A percentile compares a stretch with the other conserved stretches of the same genome.
Conservation (phyloP, 352 stramenopile genomes). For the Aphanomyces euteiches region DNA sequence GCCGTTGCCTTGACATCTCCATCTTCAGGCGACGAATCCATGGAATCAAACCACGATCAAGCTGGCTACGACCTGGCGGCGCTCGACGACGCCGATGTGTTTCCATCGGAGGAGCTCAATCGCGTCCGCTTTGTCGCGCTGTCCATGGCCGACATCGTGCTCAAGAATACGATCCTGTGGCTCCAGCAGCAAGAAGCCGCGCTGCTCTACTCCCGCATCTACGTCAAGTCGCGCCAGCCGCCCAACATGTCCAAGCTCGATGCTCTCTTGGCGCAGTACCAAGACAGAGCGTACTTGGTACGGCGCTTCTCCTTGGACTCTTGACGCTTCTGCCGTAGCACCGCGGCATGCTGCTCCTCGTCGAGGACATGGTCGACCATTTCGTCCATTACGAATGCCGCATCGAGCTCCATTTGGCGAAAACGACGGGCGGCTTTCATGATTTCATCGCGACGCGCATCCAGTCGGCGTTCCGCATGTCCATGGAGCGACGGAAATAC, state of each 20-base stretch:
- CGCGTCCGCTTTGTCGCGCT: constrained; percentile 40
- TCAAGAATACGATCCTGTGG: constrained; percentile 39
- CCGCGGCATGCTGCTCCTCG: constrained; percentile 45
- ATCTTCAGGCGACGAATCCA: neutral
- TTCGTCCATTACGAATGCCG: constrained; percentile 57
- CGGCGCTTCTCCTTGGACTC: too few species aligned
- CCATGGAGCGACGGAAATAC: constrained; percentile 55
- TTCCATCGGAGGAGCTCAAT: constrained; percentile 8
- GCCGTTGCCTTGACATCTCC: constrained; percentile 19
- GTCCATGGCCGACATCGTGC: constrained; percentile 43
- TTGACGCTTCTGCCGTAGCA: neutral
- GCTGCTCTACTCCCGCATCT: constrained; percentile 40
- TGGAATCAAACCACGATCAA: constrained; percentile 31
- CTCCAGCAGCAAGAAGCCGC: constrained; percentile 52
- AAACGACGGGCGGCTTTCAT: constrained; percentile 54
- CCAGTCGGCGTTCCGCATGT: constrained; percentile 68
- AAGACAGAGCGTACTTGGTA: constrained; percentile 18
- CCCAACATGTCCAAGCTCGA: constrained; percentile 37
- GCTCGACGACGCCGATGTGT: constrained; percentile 35
- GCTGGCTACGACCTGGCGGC: constrained; percentile 39
- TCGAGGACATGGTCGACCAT: constrained; percentile 59
- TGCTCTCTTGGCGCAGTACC: constrained; percentile 35
- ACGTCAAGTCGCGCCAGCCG: constrained; percentile 35
- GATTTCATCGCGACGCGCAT: constrained; percentile 70
- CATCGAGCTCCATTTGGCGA: constrained; percentile 49